A percentile compares a stretch with the other conserved stretches of the same genome.
These are phyloP conservation scores for Flaveria ramosissima DNA, from an alignment of 129 eudicot species.

Conservation along the genomic window DNA sequence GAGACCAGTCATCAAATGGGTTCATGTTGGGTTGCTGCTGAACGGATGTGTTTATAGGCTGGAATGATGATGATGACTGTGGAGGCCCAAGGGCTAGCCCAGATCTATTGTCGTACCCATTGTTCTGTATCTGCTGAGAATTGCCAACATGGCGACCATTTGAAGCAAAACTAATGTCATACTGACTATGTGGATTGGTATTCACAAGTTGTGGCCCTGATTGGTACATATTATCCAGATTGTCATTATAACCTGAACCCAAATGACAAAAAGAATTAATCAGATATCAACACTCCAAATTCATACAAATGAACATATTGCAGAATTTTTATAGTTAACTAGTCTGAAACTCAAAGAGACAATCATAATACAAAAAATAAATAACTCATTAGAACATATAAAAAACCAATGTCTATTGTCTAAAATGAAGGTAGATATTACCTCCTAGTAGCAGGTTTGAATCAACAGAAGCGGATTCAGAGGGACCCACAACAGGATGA, in stretches of 20 bases:
- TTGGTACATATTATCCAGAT: constrained; percentile 46
- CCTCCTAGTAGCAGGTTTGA: constrained; percentile 63
- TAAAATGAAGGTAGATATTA: constrained; percentile 17
- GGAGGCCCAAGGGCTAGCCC: constrained; percentile 74
- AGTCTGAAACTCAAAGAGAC: neutral
- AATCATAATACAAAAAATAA: neutral
- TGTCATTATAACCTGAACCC: constrained; percentile 61
- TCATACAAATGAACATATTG: neutral
- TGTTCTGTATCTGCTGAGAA: constrained; percentile 47
- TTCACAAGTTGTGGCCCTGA: constrained; percentile 51
- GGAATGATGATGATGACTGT: constrained; percentile 61
- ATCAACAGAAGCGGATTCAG: constrained; percentile 53
- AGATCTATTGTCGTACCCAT: constrained; percentile 46
- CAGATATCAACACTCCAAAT: neutral
- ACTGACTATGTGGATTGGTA: constrained; percentile 50
- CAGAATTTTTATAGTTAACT: no score
- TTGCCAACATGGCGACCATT: constrained; percentile 47
- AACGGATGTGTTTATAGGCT: constrained; percentile 40
- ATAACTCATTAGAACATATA: no score
- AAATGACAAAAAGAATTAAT: constrained; percentile 1
- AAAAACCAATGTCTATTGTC: neutral
- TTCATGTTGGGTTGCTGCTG: constrained; percentile 58
- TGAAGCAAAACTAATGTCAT: constrained; percentile 44
- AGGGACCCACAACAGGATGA: constrained; percentile 44
- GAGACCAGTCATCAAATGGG: constrained; percentile 82